phyloP scores from a whole-genome alignment of 163 green algal species.

The Scenedesmus sp. region DNA sequence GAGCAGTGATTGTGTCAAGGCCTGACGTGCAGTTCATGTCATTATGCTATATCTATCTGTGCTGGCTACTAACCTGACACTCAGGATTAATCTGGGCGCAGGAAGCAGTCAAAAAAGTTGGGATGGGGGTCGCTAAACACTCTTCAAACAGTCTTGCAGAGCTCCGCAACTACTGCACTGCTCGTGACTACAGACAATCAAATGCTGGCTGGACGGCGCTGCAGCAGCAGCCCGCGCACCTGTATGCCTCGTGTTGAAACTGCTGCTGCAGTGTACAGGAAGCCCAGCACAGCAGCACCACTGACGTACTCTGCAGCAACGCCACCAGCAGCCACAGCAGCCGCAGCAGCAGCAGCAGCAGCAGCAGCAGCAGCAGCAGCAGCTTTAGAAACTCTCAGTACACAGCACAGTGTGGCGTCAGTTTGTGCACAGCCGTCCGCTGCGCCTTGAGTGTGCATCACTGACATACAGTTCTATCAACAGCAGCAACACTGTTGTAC shows the following conservation, averaged over 20 bases:
- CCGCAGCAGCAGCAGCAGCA: neutral
- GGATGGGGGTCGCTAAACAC: too few species aligned
- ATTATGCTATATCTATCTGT: too few species aligned
- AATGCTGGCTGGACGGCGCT: neutral
- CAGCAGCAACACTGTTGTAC: too few species aligned
- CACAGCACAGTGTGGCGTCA: too few species aligned
- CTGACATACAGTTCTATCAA: too few species aligned
- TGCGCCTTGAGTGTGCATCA: too few species aligned
- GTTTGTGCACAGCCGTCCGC: too few species aligned
- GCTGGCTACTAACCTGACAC: too few species aligned
- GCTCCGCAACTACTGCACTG: neutral
- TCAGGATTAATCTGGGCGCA: too few species aligned
- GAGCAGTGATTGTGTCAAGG: too few species aligned
- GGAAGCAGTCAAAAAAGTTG: neutral
- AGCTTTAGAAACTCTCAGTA: neutral
- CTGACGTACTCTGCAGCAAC: constrained; percentile 42
- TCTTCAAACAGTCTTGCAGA: too few species aligned
- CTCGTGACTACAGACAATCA: neutral
- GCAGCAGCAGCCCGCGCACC: neutral
- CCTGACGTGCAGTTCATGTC: too few species aligned
- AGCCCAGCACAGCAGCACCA: constrained; percentile 61
- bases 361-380: constrained; percentile 21
- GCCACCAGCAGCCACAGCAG: neutral
- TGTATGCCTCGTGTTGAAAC: constrained; percentile 57
- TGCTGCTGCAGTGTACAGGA: constrained; percentile 70